Evolutionary conservation across 768 basidiomycete genomes (phyloP).

Genomic region (Kwoniella shandongensis): DNA sequence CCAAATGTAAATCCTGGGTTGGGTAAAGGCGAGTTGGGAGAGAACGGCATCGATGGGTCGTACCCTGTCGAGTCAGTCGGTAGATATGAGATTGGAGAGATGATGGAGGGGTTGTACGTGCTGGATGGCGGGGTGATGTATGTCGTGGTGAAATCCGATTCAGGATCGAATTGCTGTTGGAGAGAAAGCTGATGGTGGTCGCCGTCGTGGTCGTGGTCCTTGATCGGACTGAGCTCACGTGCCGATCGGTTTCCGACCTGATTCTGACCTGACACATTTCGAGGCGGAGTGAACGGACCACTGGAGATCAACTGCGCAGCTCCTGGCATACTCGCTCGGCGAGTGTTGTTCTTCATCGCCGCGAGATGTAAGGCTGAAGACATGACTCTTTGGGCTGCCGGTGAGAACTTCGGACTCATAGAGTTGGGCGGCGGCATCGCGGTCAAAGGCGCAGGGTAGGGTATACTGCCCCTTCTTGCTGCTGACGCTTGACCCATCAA

Average conservation of each 20-base stretch:
- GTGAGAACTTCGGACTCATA: constrained; percentile 31
- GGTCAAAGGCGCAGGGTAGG: constrained; percentile 46
- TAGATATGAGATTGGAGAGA: constrained; percentile 9
- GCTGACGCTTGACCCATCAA: constrained; percentile 14
- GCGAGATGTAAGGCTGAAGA: constrained; percentile 44
- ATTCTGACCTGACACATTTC: constrained; percentile 29
- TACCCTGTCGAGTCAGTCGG: constrained; percentile 6
- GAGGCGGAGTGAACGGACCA: constrained; percentile 49
- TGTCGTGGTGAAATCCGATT: constrained; percentile 26
- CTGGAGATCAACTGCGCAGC: constrained; percentile 41
- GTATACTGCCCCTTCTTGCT: constrained; percentile 45
- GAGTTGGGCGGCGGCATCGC: constrained; percentile 6
- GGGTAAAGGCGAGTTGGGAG: constrained; percentile 36
- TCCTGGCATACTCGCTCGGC: constrained; percentile 40
- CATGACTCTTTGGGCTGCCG: constrained; percentile 28
- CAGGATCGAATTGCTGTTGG: constrained; percentile 11
- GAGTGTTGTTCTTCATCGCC: constrained; percentile 41
- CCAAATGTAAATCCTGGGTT: constrained; percentile 50
- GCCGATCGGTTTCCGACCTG: constrained; percentile 11
- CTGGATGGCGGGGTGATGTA: constrained; percentile 32
- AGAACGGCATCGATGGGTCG: constrained; percentile 18
- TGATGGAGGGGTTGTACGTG: constrained; percentile 16
- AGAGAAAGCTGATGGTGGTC: neutral
- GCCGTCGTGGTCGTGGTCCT: constrained; percentile 36
- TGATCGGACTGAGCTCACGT: constrained; percentile 46